Conservation (phyloP, 2,329 filamentous ascomycete species). For the Apiospora arundinis region DNA sequence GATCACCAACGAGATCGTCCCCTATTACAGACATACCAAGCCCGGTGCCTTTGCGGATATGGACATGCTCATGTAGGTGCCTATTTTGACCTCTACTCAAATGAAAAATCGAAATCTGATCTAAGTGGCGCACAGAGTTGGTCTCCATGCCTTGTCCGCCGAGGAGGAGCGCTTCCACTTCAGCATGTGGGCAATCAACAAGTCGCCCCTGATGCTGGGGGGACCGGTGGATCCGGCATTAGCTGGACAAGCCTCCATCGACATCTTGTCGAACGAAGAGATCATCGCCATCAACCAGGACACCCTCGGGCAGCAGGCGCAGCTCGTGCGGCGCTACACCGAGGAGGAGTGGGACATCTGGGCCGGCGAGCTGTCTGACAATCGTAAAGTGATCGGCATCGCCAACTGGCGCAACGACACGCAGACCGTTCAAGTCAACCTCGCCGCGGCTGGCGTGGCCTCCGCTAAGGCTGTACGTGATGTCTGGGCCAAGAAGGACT, state of each 20-base stretch:
- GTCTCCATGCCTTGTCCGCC: slow-evolving; percentile 50
- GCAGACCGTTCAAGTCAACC: slow-evolving; percentile 48
- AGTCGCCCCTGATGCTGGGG: slow-evolving; percentile 57
- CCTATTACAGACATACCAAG: slow-evolving; percentile 50
- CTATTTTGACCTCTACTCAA: neutral
- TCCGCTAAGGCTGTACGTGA: slow-evolving; percentile 46
- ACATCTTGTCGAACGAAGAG: slow-evolving; percentile 56
- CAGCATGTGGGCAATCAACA: slow-evolving; percentile 58
- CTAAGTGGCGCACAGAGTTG: slow-evolving; percentile 43
- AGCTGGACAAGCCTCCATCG: slow-evolving; percentile 47
- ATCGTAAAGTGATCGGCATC: slow-evolving; percentile 50
- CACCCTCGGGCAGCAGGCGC: slow-evolving; percentile 55
- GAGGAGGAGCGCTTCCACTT: slow-evolving; percentile 60
- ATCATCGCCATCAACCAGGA: slow-evolving; percentile 66
- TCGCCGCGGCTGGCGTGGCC: slow-evolving; percentile 48
- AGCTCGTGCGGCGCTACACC: slow-evolving; percentile 54
- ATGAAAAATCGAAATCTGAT: neutral
- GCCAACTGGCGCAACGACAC: slow-evolving; percentile 57
- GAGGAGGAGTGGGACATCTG: slow-evolving; percentile 58
- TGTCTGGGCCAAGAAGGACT: slow-evolving; percentile 46
- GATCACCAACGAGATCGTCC: slow-evolving; percentile 58
- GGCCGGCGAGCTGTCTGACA: slow-evolving; percentile 53
- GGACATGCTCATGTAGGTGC: slow-evolving; percentile 57
- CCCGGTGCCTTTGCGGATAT: slow-evolving; percentile 57
- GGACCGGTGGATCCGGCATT: slow-evolving; percentile 46